Conservation (phyloP, 148 eudicot species). For the Drosera capensis region DNA sequence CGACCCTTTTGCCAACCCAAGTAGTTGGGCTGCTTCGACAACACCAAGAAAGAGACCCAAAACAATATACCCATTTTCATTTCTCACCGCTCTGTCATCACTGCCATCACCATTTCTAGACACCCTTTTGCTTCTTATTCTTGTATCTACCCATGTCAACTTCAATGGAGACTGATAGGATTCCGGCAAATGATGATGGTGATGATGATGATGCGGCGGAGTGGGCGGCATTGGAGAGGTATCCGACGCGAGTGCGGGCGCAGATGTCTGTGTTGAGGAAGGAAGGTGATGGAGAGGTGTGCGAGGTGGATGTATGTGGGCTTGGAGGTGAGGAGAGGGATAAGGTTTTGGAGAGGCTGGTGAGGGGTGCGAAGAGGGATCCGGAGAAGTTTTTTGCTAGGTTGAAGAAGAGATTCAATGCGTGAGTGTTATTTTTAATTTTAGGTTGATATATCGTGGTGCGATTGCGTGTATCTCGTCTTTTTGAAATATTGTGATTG, state of each 20-base stretch:
- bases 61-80: too few relatives aligned
- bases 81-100: too few relatives aligned
- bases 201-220: constrained; percentile 40
- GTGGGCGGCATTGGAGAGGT: constrained; percentile 46
- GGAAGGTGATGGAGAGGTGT: constrained; percentile 35
- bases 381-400: constrained; percentile 40
- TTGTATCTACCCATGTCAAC: too few relatives aligned
- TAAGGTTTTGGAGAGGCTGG: constrained; percentile 48
- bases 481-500: too few relatives aligned
- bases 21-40: too few relatives aligned
- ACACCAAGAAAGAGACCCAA: too few relatives aligned
- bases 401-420: constrained; percentile 47
- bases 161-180: too few relatives aligned
- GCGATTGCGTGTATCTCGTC: too few relatives aligned
- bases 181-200: constrained; percentile 2
- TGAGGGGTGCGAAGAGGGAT: constrained; percentile 42
- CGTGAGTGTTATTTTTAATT: constrained; percentile 30
- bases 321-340: constrained; percentile 39
- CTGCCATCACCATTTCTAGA: too few relatives aligned
- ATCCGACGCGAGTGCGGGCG: constrained; percentile 49
- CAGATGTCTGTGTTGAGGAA: constrained; percentile 41
- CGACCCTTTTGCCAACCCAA: too few relatives aligned
- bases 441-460: too few relatives aligned
- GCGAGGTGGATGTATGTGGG: constrained; percentile 44
- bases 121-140: too few relatives aligned